Base-by-base conservation (phyloP, 352 stramenopile species). In the Phytophthora fragariae region DNA sequence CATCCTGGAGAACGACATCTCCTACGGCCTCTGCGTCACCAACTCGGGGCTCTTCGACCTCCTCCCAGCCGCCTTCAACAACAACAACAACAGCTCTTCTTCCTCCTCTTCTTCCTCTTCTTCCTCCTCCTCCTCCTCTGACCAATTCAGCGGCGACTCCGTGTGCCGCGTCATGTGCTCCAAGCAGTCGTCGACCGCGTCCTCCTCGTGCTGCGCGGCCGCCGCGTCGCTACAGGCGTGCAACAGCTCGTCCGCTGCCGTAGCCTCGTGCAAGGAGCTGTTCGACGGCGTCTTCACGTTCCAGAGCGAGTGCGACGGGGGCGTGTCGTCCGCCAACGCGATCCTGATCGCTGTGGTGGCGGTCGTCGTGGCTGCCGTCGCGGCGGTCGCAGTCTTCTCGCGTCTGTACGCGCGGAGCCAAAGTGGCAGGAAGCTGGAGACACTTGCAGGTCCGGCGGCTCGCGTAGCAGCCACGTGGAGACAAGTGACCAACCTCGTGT, bases 401-500 rank as follows among this genome's bases (percentile, higher is more conserved):
- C 58, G 61, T 6, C 27, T 68, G 6, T 68, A 73, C 31, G 46
- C n/a, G 53, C 21, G 39, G 12, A 59, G 17, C 2, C 8, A 55
- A 54, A 24, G 6, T 27, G n/a, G 4, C 9, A 41, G 35, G 9
- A 49, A 21, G 2, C 14, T 19, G 11, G 11, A 49, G 14, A 17
- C 14, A 4, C 41, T 21, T 5, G 15, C 11, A 27, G 64, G 24
- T 2, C 71, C 5, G 24, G 54, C 53, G 9, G 65, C 58, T 0
- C 57, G 72, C 33, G 62, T 76, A 9, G 55, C 68, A 0, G 24
- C 53, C 0, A 70, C 55, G 11, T 91, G 81, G 79, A 75, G 67
- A 27, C 85, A 92, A 61, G 71, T 92, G 19, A 74, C 81, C 6
- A 91, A 92, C 55, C 77, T 92, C 37, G 81, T 94, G 56, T 93